Evolutionary conservation across 805 yeast genomes (phyloP).

Genomic region (Metschnikowia lunata): DNA sequence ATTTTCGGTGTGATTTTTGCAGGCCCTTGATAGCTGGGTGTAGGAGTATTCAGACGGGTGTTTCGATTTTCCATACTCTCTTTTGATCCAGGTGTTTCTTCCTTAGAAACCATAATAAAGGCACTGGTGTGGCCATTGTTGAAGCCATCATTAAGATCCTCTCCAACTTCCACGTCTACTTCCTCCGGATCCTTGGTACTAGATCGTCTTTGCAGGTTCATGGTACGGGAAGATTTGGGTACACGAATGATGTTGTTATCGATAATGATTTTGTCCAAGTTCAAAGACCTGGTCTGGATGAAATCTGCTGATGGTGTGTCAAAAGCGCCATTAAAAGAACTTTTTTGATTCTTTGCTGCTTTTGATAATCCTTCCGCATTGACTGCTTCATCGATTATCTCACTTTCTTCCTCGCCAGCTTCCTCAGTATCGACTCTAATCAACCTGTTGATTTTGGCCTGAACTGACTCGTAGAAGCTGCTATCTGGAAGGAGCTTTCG

Average conservation of each 20-base stretch:
- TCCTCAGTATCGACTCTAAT: constrained; percentile 10
- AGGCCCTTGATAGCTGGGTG: too few species aligned
- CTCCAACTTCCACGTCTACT: not conserved
- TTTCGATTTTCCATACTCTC: too few species aligned
- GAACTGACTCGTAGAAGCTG: constrained; percentile 27
- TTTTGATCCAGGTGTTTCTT: not conserved
- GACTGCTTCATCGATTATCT: too few species aligned
- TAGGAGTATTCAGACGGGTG: too few species aligned
- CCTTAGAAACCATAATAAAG: constrained; percentile 4
- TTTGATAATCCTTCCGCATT: too few species aligned
- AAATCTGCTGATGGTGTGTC: too few species aligned
- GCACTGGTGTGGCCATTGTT: not conserved
- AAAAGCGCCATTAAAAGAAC: too few species aligned
- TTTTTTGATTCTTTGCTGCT: too few species aligned
- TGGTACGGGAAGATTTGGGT: constrained; percentile 16
- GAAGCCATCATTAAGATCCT: not conserved
- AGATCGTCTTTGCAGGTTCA: constrained; percentile 14
- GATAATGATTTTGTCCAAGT: constrained; percentile 13
- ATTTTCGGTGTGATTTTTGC: too few species aligned
- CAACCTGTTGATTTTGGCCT: constrained; percentile 30
- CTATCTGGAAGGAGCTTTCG: constrained; percentile 20
- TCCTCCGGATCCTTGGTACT: constrained; percentile 1
- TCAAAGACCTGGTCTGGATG: not conserved
- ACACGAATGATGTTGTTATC: constrained; percentile 13
- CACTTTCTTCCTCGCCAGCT: too few species aligned